These are phyloP conservation scores for Aspergillus aculeatinus DNA, from an alignment of 2,329 filamentous ascomycete genomes.

Conservation along the genomic window DNA sequence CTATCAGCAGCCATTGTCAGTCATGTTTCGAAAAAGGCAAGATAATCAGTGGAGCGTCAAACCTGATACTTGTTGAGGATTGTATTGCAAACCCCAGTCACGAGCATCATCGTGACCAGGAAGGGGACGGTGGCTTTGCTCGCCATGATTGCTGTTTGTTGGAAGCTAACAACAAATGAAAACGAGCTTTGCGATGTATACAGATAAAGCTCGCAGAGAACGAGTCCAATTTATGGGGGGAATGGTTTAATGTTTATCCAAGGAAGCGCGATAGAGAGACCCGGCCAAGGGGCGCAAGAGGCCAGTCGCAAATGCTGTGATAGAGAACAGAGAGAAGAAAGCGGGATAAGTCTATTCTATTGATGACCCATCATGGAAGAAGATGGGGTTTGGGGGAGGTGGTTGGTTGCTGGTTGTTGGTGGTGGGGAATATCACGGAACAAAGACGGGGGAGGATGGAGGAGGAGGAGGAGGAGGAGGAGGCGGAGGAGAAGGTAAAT, in stretches of 20 bases:
- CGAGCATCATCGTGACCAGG: constrained; percentile 91
- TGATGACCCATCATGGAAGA: constrained; percentile 14
- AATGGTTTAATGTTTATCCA: background rate
- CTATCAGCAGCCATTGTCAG: constrained; percentile 35
- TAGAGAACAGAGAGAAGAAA: background rate
- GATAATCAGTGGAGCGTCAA: constrained; percentile 25
- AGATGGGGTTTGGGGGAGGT: background rate
- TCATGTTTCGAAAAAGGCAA: background rate
- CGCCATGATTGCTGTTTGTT: constrained; percentile 57
- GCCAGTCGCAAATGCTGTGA: background rate
- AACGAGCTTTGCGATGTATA: constrained; percentile 1
- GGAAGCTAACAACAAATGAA: background rate
- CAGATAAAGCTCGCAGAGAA: too few species aligned
- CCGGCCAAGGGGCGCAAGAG: background rate
- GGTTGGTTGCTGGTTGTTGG: too few species aligned
- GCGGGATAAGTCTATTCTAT: constrained; percentile 3
- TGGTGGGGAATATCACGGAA: background rate
- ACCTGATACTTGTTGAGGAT: constrained; percentile 96
- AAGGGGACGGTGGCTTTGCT: constrained; percentile 72
- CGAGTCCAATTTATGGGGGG: background rate
- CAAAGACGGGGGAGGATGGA: constrained; percentile 1
- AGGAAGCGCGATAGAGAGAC: background rate
- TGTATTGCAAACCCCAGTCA: constrained; percentile 95
- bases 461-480: background rate
- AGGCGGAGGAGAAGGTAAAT: too few species aligned